phyloP scores from a whole-genome alignment of 2,329 filamentous ascomycete species.

The Eutypa lata region DNA sequence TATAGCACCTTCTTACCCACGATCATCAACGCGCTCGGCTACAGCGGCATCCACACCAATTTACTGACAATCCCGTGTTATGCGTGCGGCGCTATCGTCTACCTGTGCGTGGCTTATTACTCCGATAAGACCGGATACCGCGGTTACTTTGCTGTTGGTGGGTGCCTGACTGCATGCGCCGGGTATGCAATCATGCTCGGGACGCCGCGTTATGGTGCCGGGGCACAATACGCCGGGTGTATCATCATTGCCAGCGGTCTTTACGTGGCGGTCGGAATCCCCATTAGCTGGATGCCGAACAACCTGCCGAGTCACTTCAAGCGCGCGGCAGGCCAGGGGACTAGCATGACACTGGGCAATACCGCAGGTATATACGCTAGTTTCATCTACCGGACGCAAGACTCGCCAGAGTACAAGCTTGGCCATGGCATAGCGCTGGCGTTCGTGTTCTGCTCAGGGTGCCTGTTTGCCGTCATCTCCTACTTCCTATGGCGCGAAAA shows the following conservation, averaged over 20 bases:
- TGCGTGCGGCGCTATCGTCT: conserved; percentile 43
- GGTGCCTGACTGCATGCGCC: conserved; percentile 1
- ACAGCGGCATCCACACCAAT: conserved; percentile 47
- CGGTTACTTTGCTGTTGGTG: conserved; percentile 23
- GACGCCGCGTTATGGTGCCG: neutral
- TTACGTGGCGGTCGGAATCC: conserved; percentile 8
- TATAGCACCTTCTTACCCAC: conserved; percentile 57
- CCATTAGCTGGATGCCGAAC: conserved; percentile 9
- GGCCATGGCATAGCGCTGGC: neutral
- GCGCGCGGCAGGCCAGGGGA: conserved; percentile 5
- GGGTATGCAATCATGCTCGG: conserved; percentile 5
- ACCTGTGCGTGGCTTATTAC: conserved; percentile 41
- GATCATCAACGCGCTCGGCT: conserved; percentile 52
- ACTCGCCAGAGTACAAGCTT: neutral
- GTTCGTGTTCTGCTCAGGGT: neutral
- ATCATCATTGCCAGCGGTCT: conserved; percentile 5
- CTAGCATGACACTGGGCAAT: conserved; percentile 8
- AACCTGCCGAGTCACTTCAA: conserved; percentile 9
- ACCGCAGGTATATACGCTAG: conserved; percentile 3
- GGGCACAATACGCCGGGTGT: conserved; percentile 6
- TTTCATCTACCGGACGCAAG: neutral
- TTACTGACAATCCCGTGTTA: conserved; percentile 57
- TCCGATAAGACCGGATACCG: conserved; percentile 40
- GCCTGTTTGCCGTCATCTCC: neutral
- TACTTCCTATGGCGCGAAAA: neutral